Conservation (phyloP, 2,329 filamentous ascomycete species). For the Penicillium polonicum region DNA sequence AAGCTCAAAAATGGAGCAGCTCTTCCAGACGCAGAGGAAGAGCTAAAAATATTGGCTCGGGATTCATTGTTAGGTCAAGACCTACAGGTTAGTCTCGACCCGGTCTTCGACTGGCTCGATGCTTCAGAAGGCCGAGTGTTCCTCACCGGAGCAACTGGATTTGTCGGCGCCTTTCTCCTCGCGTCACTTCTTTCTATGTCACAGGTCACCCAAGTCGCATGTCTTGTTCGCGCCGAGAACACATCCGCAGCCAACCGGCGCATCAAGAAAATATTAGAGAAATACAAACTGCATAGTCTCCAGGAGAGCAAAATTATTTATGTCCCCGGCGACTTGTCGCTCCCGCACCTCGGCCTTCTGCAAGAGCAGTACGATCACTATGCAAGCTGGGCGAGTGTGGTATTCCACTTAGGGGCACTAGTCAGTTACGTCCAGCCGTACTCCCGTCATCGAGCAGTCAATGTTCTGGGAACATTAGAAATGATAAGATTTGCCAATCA, state of each 20-base stretch:
- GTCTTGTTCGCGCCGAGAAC: background rate
- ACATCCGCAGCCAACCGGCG: background rate
- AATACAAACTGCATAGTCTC: background rate
- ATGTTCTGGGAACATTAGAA: constrained; percentile 5
- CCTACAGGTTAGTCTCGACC: background rate
- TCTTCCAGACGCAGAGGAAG: background rate
- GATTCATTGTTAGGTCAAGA: background rate
- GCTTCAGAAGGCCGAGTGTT: constrained; percentile 7
- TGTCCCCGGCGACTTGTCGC: constrained; percentile 7
- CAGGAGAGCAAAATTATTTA: constrained; percentile 6
- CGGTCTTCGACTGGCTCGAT: background rate
- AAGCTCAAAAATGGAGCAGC: background rate
- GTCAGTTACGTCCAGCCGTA: constrained; percentile 11
- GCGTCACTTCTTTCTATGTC: background rate
- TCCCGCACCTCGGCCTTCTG: constrained; percentile 4
- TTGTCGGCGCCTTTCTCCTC: constrained; percentile 8
- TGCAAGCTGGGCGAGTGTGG: constrained; percentile 2
- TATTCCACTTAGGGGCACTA: constrained; percentile 17
- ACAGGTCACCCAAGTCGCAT: background rate
- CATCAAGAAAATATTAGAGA: constrained; percentile 1
- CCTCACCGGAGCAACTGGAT: constrained; percentile 12
- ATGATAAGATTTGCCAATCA: constrained; percentile 5
- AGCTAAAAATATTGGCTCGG: background rate
- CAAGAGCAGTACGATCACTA: background rate
- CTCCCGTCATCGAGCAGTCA: constrained; percentile 5